Conservation (phyloP, 192 early-diverging fungal species). For the Phlyctochytrium bullatum region DNA sequence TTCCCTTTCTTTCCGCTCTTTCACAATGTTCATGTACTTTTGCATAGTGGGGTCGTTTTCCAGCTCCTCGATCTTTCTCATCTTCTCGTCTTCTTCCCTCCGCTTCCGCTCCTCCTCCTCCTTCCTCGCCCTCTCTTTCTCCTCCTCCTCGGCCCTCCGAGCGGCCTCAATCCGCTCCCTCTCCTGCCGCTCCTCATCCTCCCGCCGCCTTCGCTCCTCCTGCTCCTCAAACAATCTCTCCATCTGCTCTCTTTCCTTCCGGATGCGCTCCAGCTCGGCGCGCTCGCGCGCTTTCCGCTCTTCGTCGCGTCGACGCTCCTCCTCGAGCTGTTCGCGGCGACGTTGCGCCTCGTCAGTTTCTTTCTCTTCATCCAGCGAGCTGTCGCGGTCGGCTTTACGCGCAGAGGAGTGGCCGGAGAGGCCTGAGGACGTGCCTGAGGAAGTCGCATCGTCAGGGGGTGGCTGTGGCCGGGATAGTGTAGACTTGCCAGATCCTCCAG, state of each 20-base stretch:
- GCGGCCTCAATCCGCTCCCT: constrained; percentile 3
- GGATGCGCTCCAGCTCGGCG: constrained; percentile 22
- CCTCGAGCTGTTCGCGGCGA: constrained; percentile 8
- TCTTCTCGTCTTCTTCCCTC: constrained; percentile 15
- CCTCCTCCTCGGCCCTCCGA: constrained; percentile 33
- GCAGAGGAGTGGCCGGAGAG: not conserved
- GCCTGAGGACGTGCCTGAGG: no score
- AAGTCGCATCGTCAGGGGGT: not conserved
- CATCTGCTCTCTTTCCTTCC: constrained; percentile 10
- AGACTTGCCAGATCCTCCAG: no score
- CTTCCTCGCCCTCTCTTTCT: constrained; percentile 15
- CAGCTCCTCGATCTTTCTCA: constrained; percentile 22
- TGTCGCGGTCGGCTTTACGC: constrained; percentile 3
- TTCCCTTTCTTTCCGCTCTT: constrained; percentile 36
- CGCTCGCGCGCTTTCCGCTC: constrained; percentile 12
- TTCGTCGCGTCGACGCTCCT: constrained; percentile 2
- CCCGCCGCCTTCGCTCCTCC: constrained; percentile 9
- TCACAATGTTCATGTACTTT: constrained; percentile 48
- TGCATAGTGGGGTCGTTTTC: constrained; percentile 46
- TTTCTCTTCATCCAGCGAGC: constrained; percentile 2
- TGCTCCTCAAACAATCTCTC: not conserved
- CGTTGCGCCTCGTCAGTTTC: constrained; percentile 9
- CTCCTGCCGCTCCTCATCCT: constrained; percentile 16
- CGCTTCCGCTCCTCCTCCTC: constrained; percentile 16
- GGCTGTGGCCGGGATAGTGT: not conserved